Evolutionary conservation across 2,329 filamentous ascomycete genomes (phyloP), one percentile per base, ranked within the genome.

Genomic region (Aspergillus caelatus): DNA sequence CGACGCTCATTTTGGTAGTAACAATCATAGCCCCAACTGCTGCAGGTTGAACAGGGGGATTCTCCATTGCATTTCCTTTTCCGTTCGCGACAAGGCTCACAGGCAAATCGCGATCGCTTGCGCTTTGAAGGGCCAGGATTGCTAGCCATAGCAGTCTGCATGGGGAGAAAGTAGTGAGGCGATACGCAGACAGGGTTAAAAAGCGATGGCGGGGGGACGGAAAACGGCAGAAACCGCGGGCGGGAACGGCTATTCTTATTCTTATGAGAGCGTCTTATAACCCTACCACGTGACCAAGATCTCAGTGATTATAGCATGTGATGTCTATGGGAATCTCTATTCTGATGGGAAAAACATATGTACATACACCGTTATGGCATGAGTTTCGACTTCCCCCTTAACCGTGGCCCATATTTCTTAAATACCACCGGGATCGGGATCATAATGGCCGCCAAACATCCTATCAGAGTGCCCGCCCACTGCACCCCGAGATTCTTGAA

Each of bases 381-480:
- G 1, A 52, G 19, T 34, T 30, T 52, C 5, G 48, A 52, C 39
- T 58, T 46, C 9, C 56, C 56, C 26, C 56, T 26, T 4, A 58
- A 16, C 26, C 26, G 41, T 4, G 48, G 50, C 16, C 77, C 77
- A 57, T 67, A 73, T 4, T 64, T 65, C 2, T 70, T 68, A 8
- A 79, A 78, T 1, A 60, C 64, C 2, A 78, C 56, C 0, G 78
- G 77, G 32, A 79, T 77, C 1, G 78, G 78, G 7, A 78, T 67
- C 75, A 80, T 73, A 7, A 74, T 66, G 0, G 71, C 67, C 0
- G 75, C 75, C 8, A 79, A 58, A 57, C 76, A 77, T 1, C 77
- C 77, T 7, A 80, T 65, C 2, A 80, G 63, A 1, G 78, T 78
- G 21, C 69, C 70, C 3, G 77, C 76, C 78, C 78, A 79, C 48